Conservation (phyloP, 1,139 yeast species). For the Taphrina betulina region DNA sequence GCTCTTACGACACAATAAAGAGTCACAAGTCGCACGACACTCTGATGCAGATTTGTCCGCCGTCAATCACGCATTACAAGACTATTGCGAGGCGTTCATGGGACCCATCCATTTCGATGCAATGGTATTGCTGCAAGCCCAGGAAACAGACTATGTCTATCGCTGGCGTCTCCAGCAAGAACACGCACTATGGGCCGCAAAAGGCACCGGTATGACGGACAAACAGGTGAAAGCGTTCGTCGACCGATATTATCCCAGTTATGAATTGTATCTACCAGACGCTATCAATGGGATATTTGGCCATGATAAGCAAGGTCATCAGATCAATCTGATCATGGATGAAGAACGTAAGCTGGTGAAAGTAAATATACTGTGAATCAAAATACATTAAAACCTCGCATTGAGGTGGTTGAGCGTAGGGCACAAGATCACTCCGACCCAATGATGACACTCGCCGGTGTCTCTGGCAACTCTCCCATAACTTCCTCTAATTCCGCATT, state of each 20-base stretch:
- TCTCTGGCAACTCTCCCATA: slow-evolving; percentile 8
- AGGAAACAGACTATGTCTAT: slow-evolving; percentile 61
- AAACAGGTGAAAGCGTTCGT: slow-evolving; percentile 65
- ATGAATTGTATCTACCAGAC: slow-evolving; percentile 61
- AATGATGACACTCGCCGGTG: neutral
- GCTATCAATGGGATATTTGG: slow-evolving; percentile 42
- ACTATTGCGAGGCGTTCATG: slow-evolving; percentile 45
- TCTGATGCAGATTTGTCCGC: slow-evolving; percentile 44
- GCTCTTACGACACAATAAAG: slow-evolving; percentile 32
- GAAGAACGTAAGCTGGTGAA: slow-evolving; percentile 4
- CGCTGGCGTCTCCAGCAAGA: slow-evolving; percentile 87
- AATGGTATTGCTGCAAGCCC: slow-evolving; percentile 64
- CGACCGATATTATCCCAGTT: slow-evolving; percentile 83
- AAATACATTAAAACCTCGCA: neutral
- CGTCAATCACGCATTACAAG: slow-evolving; percentile 43
- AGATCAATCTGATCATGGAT: slow-evolving; percentile 6
- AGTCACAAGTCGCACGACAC: slow-evolving; percentile 23
- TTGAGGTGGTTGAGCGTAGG: no score
- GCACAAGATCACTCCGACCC: neutral
- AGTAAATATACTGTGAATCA: neutral
- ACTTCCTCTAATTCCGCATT: slow-evolving; percentile 22
- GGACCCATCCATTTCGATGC: slow-evolving; percentile 38
- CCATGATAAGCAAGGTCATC: neutral
- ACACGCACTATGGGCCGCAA: slow-evolving; percentile 54
- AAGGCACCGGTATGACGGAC: slow-evolving; percentile 79